A percentile compares a stretch with the other conserved stretches of the same genome.
These are phyloP conservation scores for Hypholoma sublateritium DNA, from an alignment of 768 basidiomycete species.

Conservation along the genomic window DNA sequence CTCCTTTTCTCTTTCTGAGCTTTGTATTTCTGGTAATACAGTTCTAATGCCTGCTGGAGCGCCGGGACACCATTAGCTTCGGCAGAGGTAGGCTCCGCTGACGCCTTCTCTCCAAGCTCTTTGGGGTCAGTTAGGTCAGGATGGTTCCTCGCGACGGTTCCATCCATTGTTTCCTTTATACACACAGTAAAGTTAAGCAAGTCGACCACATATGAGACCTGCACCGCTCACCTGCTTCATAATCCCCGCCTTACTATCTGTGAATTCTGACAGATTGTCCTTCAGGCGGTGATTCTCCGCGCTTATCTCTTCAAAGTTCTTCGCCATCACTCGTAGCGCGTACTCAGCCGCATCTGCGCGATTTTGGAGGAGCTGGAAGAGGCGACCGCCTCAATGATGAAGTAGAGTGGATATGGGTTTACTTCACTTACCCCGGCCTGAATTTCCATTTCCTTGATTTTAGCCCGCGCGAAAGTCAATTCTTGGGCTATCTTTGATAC, in stretches of 20 bases:
- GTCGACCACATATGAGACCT: background rate
- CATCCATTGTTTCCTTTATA: background rate
- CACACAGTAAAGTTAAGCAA: background rate
- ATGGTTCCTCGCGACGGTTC: background rate
- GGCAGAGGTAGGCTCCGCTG: background rate
- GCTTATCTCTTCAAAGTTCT: conserved; percentile 1
- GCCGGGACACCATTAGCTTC: background rate
- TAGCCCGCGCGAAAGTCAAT: background rate
- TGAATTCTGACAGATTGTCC: background rate
- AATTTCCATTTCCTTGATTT: background rate
- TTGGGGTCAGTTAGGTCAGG: background rate
- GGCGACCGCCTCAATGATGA: too few relatives aligned
- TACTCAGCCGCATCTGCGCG: conserved; percentile 4
- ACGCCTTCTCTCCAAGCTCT: background rate
- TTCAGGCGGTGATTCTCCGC: background rate
- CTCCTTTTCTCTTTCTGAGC: background rate
- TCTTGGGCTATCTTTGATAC: conserved; percentile 1
- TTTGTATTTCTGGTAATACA: background rate
- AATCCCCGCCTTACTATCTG: background rate
- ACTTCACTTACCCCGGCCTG: background rate
- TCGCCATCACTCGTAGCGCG: background rate
- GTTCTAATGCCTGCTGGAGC: background rate
- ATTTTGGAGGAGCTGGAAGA: background rate
- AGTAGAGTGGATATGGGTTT: background rate
- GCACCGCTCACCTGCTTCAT: background rate